Base-by-base conservation (phyloP, 345 rosid species). In the Rhodamnia rubescens region DNA sequence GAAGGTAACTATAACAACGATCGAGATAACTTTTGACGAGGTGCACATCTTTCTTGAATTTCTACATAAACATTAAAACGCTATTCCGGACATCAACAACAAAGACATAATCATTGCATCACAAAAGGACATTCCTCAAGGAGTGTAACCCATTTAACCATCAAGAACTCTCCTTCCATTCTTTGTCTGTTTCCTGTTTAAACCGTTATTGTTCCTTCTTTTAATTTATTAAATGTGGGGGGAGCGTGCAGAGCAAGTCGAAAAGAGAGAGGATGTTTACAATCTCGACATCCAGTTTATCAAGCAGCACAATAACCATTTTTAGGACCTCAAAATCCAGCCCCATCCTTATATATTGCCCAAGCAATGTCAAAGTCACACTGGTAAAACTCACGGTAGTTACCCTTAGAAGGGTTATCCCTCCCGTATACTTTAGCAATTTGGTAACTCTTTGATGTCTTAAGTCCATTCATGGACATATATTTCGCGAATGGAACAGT, bases 291-390 rank as follows among this genome's bases (percentile, higher is more conserved):
- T 92, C 88, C 44, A 97, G 88, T 55, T 91, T 92, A 90, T 94
- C 94, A 29, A 96, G 98, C 82, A 97, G 91, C 89, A 95, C 98
- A 7, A 94, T 93, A 89, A 96, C 87, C 57, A 93, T 91, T 90
- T 93, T 89, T 82, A 94, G 85, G 59, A 95, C 88, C 93, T 96
- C 99, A 78, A 94, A 94, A 85, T 97, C 98, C 11, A 98, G 98
- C 85, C 96, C 98, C 99, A 96, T 97, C 86, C 91, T 93, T 90
- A 92, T 95, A 80, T 88, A 93, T 87, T 89, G 91, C 44, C 99
- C 99, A 91, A n/a, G 98, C 98, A 81, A 97, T 93, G 88, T 96
- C 98, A 88, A 96, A 94, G 89, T 93, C 99, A 86, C 99, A 97
- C 83, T 95, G 99, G 85, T 95, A 96, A 88, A 97, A 97, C 93